Percentiles rank a stretch among this genome's conserved stretches.
Conservation (phyloP, 768 basidiomycete genomes). For the Phylloporus arenicola region DNA sequence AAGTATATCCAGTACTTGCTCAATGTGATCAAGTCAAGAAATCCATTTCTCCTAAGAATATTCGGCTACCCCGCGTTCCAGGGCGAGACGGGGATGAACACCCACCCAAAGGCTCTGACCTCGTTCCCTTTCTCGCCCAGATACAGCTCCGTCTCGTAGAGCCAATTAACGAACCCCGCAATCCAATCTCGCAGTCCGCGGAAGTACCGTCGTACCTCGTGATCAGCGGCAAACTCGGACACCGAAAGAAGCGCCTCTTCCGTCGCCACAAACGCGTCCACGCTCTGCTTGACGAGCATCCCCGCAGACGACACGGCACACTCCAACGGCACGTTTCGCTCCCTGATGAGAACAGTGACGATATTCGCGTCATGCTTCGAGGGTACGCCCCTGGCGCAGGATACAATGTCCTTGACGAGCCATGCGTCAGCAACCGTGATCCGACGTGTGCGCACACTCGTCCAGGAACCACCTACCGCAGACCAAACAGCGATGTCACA, state of each 20-base stretch:
- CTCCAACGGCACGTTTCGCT: slow-evolving; percentile 42
- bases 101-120: slow-evolving; percentile 58
- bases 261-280: slow-evolving; percentile 24
- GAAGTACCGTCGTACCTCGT: slow-evolving; percentile 36
- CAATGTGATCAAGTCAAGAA: slow-evolving; percentile 1
- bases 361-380: slow-evolving; percentile 38
- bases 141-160: slow-evolving; percentile 58
- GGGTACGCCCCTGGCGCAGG: slow-evolving; percentile 46
- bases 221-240: slow-evolving; percentile 11
- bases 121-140: slow-evolving; percentile 54
- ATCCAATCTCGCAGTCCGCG: slow-evolving; percentile 52
- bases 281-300: slow-evolving; percentile 23
- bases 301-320: slow-evolving; percentile 34
- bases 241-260: slow-evolving; percentile 20
- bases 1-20: not conserved
- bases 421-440: not conserved
- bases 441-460: not conserved
- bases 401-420: slow-evolving; percentile 49
- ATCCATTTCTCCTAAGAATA: not conserved
- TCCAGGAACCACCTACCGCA: slow-evolving; percentile 35
- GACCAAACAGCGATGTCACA: slow-evolving; percentile 50
- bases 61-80: not conserved
- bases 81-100: slow-evolving; percentile 37
- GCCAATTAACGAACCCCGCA: slow-evolving; percentile 56
- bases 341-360: slow-evolving; percentile 43